Conservation (phyloP, 2,329 filamentous ascomycete species). For the Seiridium unicorne region DNA sequence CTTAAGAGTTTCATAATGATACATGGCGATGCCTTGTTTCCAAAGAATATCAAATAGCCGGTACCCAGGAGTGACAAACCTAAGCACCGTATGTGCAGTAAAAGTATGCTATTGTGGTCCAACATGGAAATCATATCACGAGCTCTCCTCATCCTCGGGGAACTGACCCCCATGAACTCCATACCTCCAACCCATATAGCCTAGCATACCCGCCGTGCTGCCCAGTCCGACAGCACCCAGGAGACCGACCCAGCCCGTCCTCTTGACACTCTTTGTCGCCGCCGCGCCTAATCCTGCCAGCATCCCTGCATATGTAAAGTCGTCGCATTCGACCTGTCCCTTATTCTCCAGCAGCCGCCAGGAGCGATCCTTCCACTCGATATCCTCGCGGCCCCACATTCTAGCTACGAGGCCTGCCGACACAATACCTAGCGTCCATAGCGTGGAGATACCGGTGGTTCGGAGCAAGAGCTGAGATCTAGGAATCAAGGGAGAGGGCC, state of each 20-base stretch:
- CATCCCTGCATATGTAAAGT: slow-evolving; percentile 49
- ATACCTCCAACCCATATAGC: slow-evolving; percentile 49
- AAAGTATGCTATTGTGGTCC: too few species aligned
- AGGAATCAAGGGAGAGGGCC: slow-evolving; percentile 19
- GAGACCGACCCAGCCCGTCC: slow-evolving; percentile 36
- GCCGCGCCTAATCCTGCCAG: slow-evolving; percentile 26
- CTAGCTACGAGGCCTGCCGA: slow-evolving; percentile 40
- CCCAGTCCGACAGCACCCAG: slow-evolving; percentile 47
- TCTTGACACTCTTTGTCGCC: slow-evolving; percentile 23
- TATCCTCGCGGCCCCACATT: slow-evolving; percentile 55
- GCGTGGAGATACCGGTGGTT: slow-evolving; percentile 41
- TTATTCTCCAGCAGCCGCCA: slow-evolving; percentile 60
- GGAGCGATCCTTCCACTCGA: slow-evolving; percentile 64
- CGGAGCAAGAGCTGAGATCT: slow-evolving; percentile 39
- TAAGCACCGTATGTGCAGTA: too few species aligned
- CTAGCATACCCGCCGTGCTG: slow-evolving; percentile 45
- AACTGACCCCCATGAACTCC: slow-evolving; percentile 43
- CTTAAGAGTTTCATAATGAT: too few species aligned
- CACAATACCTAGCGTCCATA: slow-evolving; percentile 43
- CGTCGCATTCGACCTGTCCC: slow-evolving; percentile 56
- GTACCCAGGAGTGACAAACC: too few species aligned
- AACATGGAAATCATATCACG: not conserved
- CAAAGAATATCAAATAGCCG: too few species aligned
- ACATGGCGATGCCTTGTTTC: too few species aligned
- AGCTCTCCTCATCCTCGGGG: slow-evolving; percentile 16